Evolutionary conservation across 169 alveolate genomes (phyloP).

Genomic region (Plasmodium knowlesi): DNA sequence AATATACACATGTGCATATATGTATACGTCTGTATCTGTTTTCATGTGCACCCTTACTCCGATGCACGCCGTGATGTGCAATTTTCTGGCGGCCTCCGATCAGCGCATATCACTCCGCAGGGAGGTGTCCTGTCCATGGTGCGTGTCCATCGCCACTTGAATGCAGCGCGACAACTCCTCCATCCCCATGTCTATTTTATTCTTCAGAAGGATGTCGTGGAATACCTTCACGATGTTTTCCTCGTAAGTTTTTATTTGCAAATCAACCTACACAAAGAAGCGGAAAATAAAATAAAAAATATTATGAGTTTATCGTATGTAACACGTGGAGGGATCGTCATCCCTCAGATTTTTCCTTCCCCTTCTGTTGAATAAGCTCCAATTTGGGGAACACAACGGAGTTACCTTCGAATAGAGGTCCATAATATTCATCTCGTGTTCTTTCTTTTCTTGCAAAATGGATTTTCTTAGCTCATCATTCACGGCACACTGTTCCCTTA

Average conservation of each 20-base stretch:
- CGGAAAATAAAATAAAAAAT: neutral
- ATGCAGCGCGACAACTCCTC: slow-evolving; percentile 13
- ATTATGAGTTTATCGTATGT: neutral
- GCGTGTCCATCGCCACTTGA: slow-evolving; percentile 21
- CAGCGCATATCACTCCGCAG: neutral
- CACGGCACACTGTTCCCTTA: slow-evolving; percentile 24
- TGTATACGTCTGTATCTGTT: no score
- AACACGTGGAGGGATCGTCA: neutral
- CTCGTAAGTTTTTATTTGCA: slow-evolving; percentile 63
- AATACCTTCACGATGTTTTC: slow-evolving; percentile 44
- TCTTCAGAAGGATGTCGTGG: slow-evolving; percentile 16
- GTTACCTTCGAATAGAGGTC: slow-evolving; percentile 42
- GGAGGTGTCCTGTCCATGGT: neutral
- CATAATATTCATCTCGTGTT: slow-evolving; percentile 11
- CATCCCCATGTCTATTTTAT: slow-evolving; percentile 7
- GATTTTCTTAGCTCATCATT: slow-evolving; percentile 21
- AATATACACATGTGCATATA: neutral
- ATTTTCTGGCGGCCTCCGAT: neutral
- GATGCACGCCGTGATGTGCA: neutral
- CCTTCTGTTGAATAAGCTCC: neutral
- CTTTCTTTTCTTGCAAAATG: neutral
- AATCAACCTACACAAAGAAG: slow-evolving; percentile 32
- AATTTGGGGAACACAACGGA: neutral
- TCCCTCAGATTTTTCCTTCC: slow-evolving; percentile 2
- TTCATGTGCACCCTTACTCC: neutral